Percentiles rank a stretch among this genome's conserved stretches.
These are phyloP conservation scores for Debaryomyces maramus DNA, from an alignment of 805 yeast genomes.

Conservation along the genomic window DNA sequence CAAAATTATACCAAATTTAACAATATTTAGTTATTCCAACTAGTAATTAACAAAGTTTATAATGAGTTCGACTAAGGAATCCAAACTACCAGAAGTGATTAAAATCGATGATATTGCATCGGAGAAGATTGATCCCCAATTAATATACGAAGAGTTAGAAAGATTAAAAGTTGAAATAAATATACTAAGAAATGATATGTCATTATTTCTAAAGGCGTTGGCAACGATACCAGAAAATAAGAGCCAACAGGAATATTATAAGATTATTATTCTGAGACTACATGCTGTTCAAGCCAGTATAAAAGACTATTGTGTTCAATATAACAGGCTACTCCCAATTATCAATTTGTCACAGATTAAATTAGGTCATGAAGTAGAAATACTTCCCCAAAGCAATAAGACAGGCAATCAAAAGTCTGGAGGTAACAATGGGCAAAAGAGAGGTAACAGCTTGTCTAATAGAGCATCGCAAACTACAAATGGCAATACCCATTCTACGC, in stretches of 20 bases:
- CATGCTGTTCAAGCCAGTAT: constrained; percentile 40
- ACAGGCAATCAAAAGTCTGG: constrained; percentile 1
- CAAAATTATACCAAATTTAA: too few relatives aligned
- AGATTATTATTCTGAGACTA: constrained; percentile 35
- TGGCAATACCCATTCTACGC: neutral
- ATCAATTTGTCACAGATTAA: constrained; percentile 51
- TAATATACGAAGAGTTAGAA: constrained; percentile 46
- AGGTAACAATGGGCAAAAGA: neutral
- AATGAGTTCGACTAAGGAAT: constrained; percentile 6
- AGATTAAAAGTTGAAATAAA: constrained; percentile 44
- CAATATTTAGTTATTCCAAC: neutral
- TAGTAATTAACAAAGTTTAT: neutral
- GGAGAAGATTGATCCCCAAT: constrained; percentile 38
- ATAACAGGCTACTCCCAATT: constrained; percentile 48
- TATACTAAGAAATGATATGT: constrained; percentile 42
- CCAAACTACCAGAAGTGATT: constrained; percentile 31
- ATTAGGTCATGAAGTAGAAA: constrained; percentile 51
- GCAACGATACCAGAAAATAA: constrained; percentile 32
- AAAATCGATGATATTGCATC: constrained; percentile 45
- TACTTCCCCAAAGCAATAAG: constrained; percentile 21
- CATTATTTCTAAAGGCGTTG: constrained; percentile 35
- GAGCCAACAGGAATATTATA: constrained; percentile 39
- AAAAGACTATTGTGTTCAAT: constrained; percentile 43
- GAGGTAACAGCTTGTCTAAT: neutral
- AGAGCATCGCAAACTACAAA: neutral